Base-by-base conservation (phyloP, 495 filamentous ascomycete species). In the Geopyxis carbonaria region DNA sequence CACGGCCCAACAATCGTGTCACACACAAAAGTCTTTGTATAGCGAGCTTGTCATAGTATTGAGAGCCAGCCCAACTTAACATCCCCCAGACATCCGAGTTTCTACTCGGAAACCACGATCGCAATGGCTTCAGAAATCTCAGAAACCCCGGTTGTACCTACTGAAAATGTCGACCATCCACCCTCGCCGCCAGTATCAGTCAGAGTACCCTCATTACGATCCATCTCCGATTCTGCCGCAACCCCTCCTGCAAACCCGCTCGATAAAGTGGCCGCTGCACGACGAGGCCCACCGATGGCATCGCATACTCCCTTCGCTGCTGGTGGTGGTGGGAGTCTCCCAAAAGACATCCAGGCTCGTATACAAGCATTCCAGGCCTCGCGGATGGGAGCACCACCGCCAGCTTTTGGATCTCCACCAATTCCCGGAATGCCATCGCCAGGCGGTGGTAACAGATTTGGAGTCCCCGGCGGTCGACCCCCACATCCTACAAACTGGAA, bases 311-410 rank as follows among this genome's bases (percentile, higher is more conserved):
- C n/a, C n/a, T n/a, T n/a, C n/a, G 60, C 39, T 20, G 30, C 30
- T 22, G 50, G 52, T 16, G 63, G 63, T 31, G 58, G 58, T 4
- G 67, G 66, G 37, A 65, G 67, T 21, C 60, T 89, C 15, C 78
- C 80, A 28, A 73, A 78, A 11, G 83, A 91, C 45, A 72, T 94
- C 44, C 71, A 79, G 62, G 79, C 75, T 24, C 85, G 76, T 48
- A 76, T 87, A 66, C 73, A 72, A 46, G 79, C 78, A 2, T 82
- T 85, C 38, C 75, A 80, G 39, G 53, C 79, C 10, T 78, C 69
- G 43, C 61, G 72, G 44, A 73, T 72, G 53, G 69, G 69, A 34
- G 61, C 62, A 18, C 68, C 67, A 24, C 62, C 64, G 19, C 36
- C 40, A 28, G 18, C 53, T 22, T 41, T 43, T 5, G 45, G 37